phyloP scores from a whole-genome alignment of 1,139 yeast genomes.

The Waltiozyma sp. region DNA sequence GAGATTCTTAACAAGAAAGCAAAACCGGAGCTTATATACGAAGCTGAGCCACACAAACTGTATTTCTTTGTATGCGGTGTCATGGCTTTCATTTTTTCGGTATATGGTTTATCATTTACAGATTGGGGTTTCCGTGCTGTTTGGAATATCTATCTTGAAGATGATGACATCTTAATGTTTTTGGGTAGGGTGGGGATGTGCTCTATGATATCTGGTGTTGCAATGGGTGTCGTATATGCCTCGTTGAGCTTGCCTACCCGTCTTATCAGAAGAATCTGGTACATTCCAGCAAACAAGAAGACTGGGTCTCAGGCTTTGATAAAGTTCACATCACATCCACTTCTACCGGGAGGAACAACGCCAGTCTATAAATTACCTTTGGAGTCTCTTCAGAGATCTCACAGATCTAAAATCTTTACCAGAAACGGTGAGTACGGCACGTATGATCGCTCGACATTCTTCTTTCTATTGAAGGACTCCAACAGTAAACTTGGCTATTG shows the following conservation, averaged over 20 bases:
- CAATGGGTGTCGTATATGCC: conserved; percentile 32
- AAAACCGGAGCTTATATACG: conserved; percentile 68
- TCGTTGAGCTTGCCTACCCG: conserved; percentile 52
- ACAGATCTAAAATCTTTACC: conserved; percentile 64
- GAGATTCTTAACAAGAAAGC: conserved; percentile 43
- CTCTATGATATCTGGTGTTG: conserved; percentile 28
- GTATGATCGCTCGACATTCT: conserved; percentile 61
- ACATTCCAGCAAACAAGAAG: conserved; percentile 42
- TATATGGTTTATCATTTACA: conserved; percentile 55
- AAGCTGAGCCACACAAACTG: conserved; percentile 72
- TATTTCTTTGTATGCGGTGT: conserved; percentile 65
- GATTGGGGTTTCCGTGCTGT: conserved; percentile 53
- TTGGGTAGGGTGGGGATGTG: conserved; percentile 30
- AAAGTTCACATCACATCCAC: conserved; percentile 61
- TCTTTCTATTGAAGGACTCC: conserved; percentile 55
- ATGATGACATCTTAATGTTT: conserved; percentile 31
- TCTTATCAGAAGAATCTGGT: conserved; percentile 66
- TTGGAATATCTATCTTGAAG: conserved; percentile 46
- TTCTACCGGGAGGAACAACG: conserved; percentile 65
- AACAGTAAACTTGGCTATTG: conserved; percentile 45
- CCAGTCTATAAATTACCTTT: conserved; percentile 66
- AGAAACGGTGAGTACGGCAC: conserved; percentile 85
- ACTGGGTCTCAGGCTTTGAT: conserved; percentile 27
- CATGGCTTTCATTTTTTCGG: conserved; percentile 53
- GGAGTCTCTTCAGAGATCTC: conserved; percentile 41